Conservation (phyloP, 2,329 filamentous ascomycete genomes). For the Sporothrix brasiliensis region DNA sequence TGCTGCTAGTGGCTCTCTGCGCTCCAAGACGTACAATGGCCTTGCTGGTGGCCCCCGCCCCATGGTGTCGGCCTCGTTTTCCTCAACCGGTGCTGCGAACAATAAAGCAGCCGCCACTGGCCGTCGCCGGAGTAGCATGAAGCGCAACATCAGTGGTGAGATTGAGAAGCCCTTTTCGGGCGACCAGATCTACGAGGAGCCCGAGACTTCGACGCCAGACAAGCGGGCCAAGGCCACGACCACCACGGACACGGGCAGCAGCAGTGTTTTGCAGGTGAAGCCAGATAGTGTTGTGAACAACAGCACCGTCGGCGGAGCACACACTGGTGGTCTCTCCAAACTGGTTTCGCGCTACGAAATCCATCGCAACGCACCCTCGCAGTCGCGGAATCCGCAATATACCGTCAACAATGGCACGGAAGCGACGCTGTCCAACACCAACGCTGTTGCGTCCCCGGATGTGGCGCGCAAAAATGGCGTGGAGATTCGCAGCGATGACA, state of each 20-base stretch:
- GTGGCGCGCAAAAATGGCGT: constrained; percentile 72
- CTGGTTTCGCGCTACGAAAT: constrained; percentile 62
- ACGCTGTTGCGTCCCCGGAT: constrained; percentile 43
- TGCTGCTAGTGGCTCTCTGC: constrained; percentile 30
- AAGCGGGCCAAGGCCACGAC: constrained; percentile 21
- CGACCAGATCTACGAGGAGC: constrained; percentile 89
- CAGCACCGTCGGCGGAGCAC: constrained; percentile 46
- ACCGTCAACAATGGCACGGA: constrained; percentile 61
- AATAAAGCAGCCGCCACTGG: constrained; percentile 24
- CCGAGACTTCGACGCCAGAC: constrained; percentile 53
- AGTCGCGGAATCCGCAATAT: constrained; percentile 80
- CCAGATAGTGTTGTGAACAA: constrained; percentile 67
- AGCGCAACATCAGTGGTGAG: constrained; percentile 71
- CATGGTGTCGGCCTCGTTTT: constrained; percentile 39
- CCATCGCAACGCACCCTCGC: constrained; percentile 78
- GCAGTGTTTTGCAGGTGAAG: constrained; percentile 53
- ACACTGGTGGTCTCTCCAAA: constrained; percentile 41
- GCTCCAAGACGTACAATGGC: constrained; percentile 49
- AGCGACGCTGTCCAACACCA: constrained; percentile 39
- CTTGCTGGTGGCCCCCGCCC: constrained; percentile 42
- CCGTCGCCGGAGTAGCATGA: constrained; percentile 67
- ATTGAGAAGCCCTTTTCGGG: constrained; percentile 68
- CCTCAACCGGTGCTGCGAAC: constrained; percentile 5
- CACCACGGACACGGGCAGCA: neutral
- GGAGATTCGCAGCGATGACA: constrained; percentile 84